A percentile compares a stretch with the other conserved stretches of the same genome.
These are phyloP conservation scores for Annulohypoxylon nitens DNA, from an alignment of 495 filamentous ascomycete species.

Conservation along the genomic window DNA sequence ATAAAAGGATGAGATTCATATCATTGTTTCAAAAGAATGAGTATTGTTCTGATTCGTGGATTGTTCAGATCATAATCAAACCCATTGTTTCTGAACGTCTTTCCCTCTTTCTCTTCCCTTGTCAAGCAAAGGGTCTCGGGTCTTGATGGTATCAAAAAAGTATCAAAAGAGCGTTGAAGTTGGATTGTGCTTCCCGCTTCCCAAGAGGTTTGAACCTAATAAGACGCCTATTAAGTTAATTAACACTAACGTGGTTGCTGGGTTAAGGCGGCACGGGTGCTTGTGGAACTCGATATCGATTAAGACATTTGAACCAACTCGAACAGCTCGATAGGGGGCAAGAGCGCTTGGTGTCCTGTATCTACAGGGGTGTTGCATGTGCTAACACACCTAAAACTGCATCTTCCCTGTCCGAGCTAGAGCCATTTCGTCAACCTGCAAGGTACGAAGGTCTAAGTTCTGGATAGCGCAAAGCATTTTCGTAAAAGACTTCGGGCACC, in stretches of 20 bases:
- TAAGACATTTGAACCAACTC: not conserved
- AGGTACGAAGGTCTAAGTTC: constrained; percentile 34
- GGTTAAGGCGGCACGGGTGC: constrained; percentile 30
- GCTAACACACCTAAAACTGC: constrained; percentile 38
- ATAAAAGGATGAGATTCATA: constrained; percentile 16
- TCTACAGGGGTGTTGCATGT: constrained; percentile 40
- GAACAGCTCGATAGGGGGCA: constrained; percentile 20
- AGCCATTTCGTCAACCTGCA: constrained; percentile 43
- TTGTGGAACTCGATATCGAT: constrained; percentile 11
- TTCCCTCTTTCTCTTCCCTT: constrained; percentile 24
- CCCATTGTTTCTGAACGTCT: constrained; percentile 26
- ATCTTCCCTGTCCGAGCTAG: constrained; percentile 31
- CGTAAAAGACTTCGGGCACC: not conserved
- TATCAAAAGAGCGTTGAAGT: constrained; percentile 24
- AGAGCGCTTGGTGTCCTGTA: constrained; percentile 23
- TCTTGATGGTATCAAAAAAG: constrained; percentile 8
- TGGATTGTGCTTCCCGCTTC: constrained; percentile 9
- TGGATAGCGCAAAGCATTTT: constrained; percentile 8
- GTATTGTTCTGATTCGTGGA: constrained; percentile 25
- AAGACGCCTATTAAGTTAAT: constrained; percentile 6
- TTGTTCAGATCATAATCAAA: constrained; percentile 31
- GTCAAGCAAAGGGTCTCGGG: constrained; percentile 12
- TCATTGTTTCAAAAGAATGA: constrained; percentile 36
- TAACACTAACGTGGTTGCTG: constrained; percentile 9
- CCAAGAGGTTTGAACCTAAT: constrained; percentile 4